Evolutionary conservation across 2,329 filamentous ascomycete species (phyloP).

Genomic region (Fusarium sp.): DNA sequence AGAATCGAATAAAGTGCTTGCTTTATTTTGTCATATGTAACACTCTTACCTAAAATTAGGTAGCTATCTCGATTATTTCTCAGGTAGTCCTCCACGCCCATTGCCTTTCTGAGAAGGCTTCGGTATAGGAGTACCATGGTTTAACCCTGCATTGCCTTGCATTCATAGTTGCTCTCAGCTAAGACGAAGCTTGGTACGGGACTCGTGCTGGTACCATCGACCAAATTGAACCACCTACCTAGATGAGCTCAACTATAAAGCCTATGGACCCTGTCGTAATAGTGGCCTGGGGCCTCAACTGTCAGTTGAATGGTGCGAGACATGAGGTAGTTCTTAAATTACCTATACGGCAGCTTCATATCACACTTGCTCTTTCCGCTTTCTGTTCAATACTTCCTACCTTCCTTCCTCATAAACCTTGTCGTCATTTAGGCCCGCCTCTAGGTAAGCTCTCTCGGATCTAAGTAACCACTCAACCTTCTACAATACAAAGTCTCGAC

Average conservation of each 20-base stretch:
- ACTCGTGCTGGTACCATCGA: background rate
- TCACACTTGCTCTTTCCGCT: slow-evolving; percentile 31
- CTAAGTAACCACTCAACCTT: background rate
- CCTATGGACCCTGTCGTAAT: slow-evolving; percentile 57
- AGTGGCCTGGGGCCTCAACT: slow-evolving; percentile 50
- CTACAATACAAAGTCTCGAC: background rate
- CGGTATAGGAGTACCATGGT: background rate
- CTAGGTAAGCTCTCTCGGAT: background rate
- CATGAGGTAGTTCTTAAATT: slow-evolving; percentile 58
- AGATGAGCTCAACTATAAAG: slow-evolving; percentile 56
- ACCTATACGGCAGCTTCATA: slow-evolving; percentile 51
- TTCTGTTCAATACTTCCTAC: slow-evolving; percentile 11
- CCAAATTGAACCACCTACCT: slow-evolving; percentile 36
- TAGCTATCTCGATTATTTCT: no score
- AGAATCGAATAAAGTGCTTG: no score
- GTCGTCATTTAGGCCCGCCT: background rate
- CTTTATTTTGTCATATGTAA: background rate
- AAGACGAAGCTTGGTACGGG: slow-evolving; percentile 26
- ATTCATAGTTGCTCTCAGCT: slow-evolving; percentile 28
- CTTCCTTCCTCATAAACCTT: slow-evolving; percentile 2
- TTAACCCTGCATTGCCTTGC: slow-evolving; percentile 12
- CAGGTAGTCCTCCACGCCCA: slow-evolving; percentile 12
- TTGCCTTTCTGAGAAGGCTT: slow-evolving; percentile 20
- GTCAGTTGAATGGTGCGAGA: slow-evolving; percentile 60
- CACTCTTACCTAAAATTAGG: background rate